These are phyloP conservation scores for Candida michaelii DNA, from an alignment of 805 yeast genomes.

Conservation along the genomic window DNA sequence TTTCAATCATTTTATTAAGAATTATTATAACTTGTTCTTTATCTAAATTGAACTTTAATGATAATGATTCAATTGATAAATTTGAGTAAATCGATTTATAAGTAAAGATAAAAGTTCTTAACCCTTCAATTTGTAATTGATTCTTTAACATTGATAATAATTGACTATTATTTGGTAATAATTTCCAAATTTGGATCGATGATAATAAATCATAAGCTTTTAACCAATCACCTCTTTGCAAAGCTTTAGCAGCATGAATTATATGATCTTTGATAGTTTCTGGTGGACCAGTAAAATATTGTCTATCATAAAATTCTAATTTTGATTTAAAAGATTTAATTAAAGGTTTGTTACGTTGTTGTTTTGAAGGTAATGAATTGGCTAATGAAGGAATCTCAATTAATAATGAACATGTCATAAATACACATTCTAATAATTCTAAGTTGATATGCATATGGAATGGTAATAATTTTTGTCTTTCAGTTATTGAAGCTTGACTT, in stretches of 20 bases:
- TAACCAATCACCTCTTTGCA: constrained; percentile 89
- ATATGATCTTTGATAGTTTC: constrained; percentile 93
- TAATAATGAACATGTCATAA: constrained; percentile 83
- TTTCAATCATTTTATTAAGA: constrained; percentile 71
- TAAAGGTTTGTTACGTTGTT: constrained; percentile 49
- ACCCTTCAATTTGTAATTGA: constrained; percentile 85
- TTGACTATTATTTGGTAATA: constrained; percentile 66
- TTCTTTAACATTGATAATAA: constrained; percentile 70
- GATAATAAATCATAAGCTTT: constrained; percentile 69
- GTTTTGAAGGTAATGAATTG: constrained; percentile 72
- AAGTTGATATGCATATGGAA: constrained; percentile 98
- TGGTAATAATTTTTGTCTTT: constrained; percentile 83
- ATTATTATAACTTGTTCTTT: constrained; percentile 57
- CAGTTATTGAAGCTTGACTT: constrained; percentile 55
- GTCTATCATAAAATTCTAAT: constrained; percentile 90
- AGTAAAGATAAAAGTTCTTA: constrained; percentile 88
- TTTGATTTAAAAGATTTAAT: constrained; percentile 87
- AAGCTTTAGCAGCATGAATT: constrained; percentile 85
- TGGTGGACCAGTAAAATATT: constrained; percentile 95
- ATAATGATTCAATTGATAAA: constrained; percentile 65
- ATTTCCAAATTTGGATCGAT: constrained; percentile 82
- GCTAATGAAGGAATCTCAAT: constrained; percentile 86
- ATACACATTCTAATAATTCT: constrained; percentile 91
- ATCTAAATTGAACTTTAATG: constrained; percentile 64
- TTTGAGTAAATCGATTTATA: constrained; percentile 76